Evolutionary conservation across 169 alveolate genomes (phyloP), one percentile per base, ranked within the genome.

Genomic region (Perkinsus chesapeaki): DNA sequence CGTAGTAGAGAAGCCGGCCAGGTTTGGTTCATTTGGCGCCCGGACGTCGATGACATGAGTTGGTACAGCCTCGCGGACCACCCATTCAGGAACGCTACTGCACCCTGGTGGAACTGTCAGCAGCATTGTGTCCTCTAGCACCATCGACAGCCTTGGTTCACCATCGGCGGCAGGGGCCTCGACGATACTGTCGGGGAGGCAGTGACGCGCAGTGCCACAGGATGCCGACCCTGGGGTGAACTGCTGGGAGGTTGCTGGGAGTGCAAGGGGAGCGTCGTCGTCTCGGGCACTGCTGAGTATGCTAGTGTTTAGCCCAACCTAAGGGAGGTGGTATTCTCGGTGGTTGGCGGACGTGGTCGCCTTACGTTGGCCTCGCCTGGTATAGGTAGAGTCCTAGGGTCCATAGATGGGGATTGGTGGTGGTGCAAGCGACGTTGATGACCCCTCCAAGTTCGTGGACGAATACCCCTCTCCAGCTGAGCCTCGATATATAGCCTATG

Each of bases 401-500:
- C 82, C 82, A 16, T 60, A 27, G 82, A 60, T 7, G 82, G 12
- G 82, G 60, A 43, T 5, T 9, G 16, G 60, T 5, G 60, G 60
- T 43, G 1, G 36, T 60, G 7, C n/a, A n/a, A n/a, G 12, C 27
- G 36, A 12, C 37, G 27, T 1, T 23, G 82, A 20, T 34, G 12
- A 60, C 82, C 27, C 82, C 82, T 27, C 82, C 82, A 60, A 9
- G 82, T 60, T 27, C 27, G 82, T 20, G 82, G 82, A 16, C 82
- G 82, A 12, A 60, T 23, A 34, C 82, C 82, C 7, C 82, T 1
- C 31, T 60, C 82, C 82, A 60, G 82, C 82, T 60, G 82, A 34
- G 27, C 82, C 7, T 27, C 82, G 23, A 98, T 97, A 96, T 97
- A 96, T 10, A 97, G 96, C 93, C 96, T 98, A 92, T 97, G 98